Evolutionary conservation across 2,329 filamentous ascomycete species (phyloP), one percentile per base, ranked within the genome.

Genomic region (Phoma sp.): DNA sequence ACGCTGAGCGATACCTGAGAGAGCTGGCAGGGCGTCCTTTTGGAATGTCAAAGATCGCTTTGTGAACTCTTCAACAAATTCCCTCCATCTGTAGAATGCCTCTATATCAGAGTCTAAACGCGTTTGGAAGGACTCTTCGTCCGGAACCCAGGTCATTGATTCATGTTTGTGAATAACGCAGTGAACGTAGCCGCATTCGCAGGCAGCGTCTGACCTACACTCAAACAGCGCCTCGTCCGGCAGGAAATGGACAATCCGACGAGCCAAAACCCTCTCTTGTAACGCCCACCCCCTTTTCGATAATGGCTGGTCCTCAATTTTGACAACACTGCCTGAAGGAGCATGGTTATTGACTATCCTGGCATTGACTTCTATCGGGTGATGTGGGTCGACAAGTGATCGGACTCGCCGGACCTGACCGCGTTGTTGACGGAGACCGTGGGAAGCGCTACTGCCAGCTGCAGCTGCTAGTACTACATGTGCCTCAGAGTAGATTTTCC

Each of bases 381-480:
- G 14, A 14, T 33, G n/a, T 9, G 10, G 37, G 10, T 29, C 27
- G 32, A 13, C 9, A 10, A 18, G 27, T 24, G 32, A 11, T 3
- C 4, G 3, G 2, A 50, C 32, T 1, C 2, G 32, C 10, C 14
- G 7, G n/a, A 24, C 3, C 23, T 18, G 5, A 10, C 4, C 23
- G 5, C 9, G 38, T 8, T 2, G 33, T 10, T 22, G 42, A 35
- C 48, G 35, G 9, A 55, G 51, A 4, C 24, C 48, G 7, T 27
- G 42, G 23, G 35, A 40, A 11, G 22, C 47, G 29, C 30, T 42
- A 29, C 14, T 27, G 10, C 18, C n/a, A 3, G 2, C 10, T 10
- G 55, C 51, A 3, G 62, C 61, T 0, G 53, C 57, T 7, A 65
- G 50, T 7, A 60, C 58, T 14, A 64, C 23, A n/a, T 58, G 35